A percentile compares a stretch with the other conserved stretches of the same genome.
Conservation (phyloP, 768 basidiomycete genomes). For the Suillus lakei region DNA sequence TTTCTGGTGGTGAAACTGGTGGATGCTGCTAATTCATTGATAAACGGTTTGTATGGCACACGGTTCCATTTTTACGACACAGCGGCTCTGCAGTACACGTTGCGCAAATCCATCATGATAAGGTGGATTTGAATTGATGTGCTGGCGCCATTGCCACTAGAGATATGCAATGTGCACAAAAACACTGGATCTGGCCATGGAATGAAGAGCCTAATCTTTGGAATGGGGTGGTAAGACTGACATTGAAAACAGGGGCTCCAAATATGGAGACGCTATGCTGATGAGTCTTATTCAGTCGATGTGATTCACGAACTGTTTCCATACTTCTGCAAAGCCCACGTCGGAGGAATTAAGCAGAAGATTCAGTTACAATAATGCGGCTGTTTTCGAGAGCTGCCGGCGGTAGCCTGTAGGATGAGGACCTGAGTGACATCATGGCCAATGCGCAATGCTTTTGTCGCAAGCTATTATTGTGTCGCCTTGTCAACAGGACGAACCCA, state of each 20-base stretch:
- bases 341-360: no score
- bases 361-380: not conserved
- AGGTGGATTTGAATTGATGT: not conserved
- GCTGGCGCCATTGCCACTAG: not conserved
- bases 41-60: not conserved
- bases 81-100: not conserved
- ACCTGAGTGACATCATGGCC: not conserved
- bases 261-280: not conserved
- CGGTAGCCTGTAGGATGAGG: not conserved
- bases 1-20: not conserved
- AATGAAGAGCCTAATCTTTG: not conserved
- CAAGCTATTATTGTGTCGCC: not conserved
- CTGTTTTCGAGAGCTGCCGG: not conserved
- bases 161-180: not conserved
- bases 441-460: not conserved
- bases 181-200: not conserved
- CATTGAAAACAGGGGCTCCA: not conserved
- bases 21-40: not conserved
- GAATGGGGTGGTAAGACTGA: not conserved
- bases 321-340: not conserved
- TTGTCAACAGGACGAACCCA: not conserved
- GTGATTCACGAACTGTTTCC: no score
- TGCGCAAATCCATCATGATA: not conserved
- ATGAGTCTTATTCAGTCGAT: no score
- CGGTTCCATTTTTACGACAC: not conserved